phyloP scores from a whole-genome alignment of 768 basidiomycete genomes.

The Kwoniella botswanensis region DNA sequence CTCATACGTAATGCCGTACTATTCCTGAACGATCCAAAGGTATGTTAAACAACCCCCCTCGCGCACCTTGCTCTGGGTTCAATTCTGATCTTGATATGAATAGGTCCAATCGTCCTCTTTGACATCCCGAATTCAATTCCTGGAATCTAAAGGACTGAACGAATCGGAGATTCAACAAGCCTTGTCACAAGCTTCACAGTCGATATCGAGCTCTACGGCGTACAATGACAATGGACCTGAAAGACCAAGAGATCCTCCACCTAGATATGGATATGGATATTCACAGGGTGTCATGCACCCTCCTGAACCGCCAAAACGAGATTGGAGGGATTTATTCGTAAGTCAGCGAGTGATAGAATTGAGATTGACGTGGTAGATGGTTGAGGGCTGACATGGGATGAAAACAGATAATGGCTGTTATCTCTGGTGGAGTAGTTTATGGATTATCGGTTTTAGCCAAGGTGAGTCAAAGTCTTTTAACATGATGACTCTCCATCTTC shows the following conservation, averaged over 20 bases:
- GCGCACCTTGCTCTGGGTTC: not conserved
- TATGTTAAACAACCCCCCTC: conserved; percentile 48
- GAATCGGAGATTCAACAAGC: conserved; percentile 83
- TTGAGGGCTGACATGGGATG: not conserved
- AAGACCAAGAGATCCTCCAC: conserved; percentile 17
- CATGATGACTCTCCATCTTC: no score
- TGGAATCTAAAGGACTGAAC: conserved; percentile 92
- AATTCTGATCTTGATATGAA: not conserved
- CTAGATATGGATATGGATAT: conserved; percentile 30
- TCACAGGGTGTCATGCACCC: conserved; percentile 40
- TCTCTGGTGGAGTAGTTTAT: conserved; percentile 84
- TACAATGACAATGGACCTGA: conserved; percentile 5
- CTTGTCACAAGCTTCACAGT: conserved; percentile 63
- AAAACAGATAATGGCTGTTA: conserved; percentile 82
- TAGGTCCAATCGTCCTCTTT: conserved; percentile 79
- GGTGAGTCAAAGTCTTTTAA: conserved; percentile 59
- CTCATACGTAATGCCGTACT: conserved; percentile 79
- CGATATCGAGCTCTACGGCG: not conserved
- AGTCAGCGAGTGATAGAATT: conserved; percentile 68
- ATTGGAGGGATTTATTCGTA: conserved; percentile 98
- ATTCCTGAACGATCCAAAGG: conserved; percentile 85
- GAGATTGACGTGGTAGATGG: not conserved
- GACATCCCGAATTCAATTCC: conserved; percentile 84
- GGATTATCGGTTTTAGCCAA: conserved; percentile 79
- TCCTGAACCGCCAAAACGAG: conserved; percentile 67